Evolutionary conservation across 202 grass and related monocot genomes (phyloP).

Genomic region (Setaria viridis): DNA sequence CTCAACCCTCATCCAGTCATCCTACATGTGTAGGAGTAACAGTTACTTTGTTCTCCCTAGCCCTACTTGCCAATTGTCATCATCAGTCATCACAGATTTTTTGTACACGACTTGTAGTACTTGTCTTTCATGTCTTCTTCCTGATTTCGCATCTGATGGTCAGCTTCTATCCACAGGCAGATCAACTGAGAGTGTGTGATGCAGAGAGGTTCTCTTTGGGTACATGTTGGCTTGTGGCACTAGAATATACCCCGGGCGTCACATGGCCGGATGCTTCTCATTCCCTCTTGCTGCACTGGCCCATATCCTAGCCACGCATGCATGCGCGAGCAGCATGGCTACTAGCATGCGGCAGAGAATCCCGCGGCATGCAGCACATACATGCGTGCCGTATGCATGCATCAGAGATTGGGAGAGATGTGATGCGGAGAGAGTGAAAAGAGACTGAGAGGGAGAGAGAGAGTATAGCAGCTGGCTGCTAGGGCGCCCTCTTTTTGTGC

Average conservation of each 20-base stretch:
- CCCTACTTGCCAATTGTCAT: no score
- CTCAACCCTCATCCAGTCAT: not conserved
- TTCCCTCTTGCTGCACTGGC: constrained; percentile 48
- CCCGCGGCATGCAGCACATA: constrained; percentile 5
- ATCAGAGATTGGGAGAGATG: not conserved
- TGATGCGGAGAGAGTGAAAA: not conserved
- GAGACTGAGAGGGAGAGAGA: not conserved
- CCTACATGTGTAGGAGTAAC: not conserved
- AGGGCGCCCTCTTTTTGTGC: constrained; percentile 30
- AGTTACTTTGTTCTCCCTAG: no score
- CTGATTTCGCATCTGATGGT: not conserved
- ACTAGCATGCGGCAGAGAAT: not conserved
- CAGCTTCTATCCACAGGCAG: not conserved
- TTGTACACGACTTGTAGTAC: not conserved
- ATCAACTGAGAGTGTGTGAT: not conserved
- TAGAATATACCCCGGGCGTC: constrained; percentile 40
- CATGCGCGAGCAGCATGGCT: constrained; percentile 7
- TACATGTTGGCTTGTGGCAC: constrained; percentile 12
- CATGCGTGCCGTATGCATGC: not conserved
- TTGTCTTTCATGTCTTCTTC: not conserved
- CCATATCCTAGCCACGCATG: constrained; percentile 28
- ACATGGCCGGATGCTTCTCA: constrained; percentile 63
- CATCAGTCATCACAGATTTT: no score
- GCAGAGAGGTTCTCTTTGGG: not conserved
- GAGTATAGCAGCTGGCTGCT: not conserved